Conservation (phyloP, 2,329 filamentous ascomycete genomes). For the Aschersonia sp. region DNA sequence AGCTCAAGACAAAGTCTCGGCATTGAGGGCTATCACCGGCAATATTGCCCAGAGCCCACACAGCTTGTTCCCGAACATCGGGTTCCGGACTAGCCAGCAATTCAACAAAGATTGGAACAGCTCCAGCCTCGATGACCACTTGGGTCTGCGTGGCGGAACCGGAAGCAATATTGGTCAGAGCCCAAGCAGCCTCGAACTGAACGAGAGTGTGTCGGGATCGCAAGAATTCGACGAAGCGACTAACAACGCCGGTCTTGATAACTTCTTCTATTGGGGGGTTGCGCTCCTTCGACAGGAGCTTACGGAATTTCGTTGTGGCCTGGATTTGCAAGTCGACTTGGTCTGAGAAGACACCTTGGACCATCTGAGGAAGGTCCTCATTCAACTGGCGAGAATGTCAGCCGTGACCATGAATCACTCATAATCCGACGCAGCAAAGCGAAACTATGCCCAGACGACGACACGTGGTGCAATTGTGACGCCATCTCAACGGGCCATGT, state of each 20-base stretch:
- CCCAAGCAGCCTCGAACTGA: conserved; percentile 98
- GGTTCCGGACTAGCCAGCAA: conserved; percentile 89
- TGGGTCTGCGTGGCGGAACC: conserved; percentile 95
- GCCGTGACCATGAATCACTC: not conserved
- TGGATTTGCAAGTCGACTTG: conserved; percentile 97
- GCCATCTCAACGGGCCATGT: too few relatives aligned
- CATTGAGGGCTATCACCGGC: conserved; percentile 95
- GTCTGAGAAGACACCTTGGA: conserved; percentile 93
- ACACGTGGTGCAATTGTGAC: not conserved
- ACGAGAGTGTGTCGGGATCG: conserved; percentile 95
- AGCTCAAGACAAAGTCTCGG: conserved; percentile 88
- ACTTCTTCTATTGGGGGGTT: conserved; percentile 98
- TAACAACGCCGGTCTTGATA: conserved; percentile 96
- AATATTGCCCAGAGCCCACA: conserved; percentile 98
- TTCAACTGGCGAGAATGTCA: conserved; percentile 50
- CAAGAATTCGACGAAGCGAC: conserved; percentile 95
- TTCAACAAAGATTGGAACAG: conserved; percentile 97
- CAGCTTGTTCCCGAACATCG: conserved; percentile 93
- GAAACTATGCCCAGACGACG: not conserved
- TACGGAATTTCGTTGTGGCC: conserved; percentile 95
- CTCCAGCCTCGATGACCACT: conserved; percentile 95
- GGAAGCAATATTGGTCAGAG: conserved; percentile 96
- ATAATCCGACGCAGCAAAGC: not conserved
- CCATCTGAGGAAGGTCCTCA: conserved; percentile 97
- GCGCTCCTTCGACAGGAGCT: conserved; percentile 94